phyloP scores from a whole-genome alignment of 106 monocot species.

The Alisma plantagoaquatica region DNA sequence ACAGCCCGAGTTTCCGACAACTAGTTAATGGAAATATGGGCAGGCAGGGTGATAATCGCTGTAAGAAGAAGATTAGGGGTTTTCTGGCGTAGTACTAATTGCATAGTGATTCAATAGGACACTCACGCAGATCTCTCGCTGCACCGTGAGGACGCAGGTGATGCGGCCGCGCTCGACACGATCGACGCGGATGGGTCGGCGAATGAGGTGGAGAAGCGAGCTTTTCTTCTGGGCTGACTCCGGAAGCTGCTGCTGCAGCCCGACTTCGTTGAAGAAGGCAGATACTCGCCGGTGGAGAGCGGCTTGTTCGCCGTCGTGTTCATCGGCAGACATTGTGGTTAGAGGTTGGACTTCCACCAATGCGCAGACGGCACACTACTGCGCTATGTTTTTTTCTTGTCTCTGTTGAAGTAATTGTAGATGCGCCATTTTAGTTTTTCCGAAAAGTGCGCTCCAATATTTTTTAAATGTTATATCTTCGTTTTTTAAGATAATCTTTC shows the following conservation, averaged over 20 bases:
- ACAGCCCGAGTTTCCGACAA: too few relatives aligned
- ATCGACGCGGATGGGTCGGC: slow-evolving; percentile 29
- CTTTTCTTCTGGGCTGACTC: slow-evolving; percentile 11
- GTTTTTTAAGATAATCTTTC: too few relatives aligned
- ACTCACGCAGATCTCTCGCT: background rate
- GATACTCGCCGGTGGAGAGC: background rate
- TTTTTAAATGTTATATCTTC: too few relatives aligned
- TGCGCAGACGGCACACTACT: too few relatives aligned
- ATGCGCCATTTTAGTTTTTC: too few relatives aligned
- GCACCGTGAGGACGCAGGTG: background rate
- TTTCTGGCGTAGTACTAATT: too few relatives aligned
- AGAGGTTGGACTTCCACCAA: too few relatives aligned
- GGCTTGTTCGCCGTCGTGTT: too few relatives aligned
- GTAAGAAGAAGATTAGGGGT: background rate
- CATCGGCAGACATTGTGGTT: too few relatives aligned
- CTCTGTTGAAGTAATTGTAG: too few relatives aligned
- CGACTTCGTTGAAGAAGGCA: slow-evolving; percentile 15
- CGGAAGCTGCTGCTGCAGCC: slow-evolving; percentile 9
- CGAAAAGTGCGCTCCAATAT: too few relatives aligned
- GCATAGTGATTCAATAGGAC: background rate
- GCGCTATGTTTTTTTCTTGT: too few relatives aligned
- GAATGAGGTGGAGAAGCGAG: slow-evolving; percentile 34
- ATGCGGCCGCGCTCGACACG: slow-evolving; percentile 36
- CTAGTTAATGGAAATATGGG: background rate
- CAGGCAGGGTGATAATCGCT: background rate